These are phyloP conservation scores for Hansenula anomala DNA, from an alignment of 1,139 yeast genomes.

Conservation along the genomic window DNA sequence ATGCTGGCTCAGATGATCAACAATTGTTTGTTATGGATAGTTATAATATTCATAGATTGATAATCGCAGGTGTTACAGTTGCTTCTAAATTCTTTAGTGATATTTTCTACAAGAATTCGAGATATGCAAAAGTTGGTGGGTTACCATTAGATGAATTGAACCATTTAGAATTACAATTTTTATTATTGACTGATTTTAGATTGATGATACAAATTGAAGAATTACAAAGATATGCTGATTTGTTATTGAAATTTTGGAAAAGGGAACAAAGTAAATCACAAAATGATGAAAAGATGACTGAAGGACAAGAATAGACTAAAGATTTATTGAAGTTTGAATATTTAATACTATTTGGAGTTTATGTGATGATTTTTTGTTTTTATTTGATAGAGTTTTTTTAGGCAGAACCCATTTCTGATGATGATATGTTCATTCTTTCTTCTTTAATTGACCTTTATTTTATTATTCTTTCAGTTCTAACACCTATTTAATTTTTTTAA, in stretches of 20 bases:
- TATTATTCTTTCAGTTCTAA: no score
- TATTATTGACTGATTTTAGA: constrained; percentile 78
- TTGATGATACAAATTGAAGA: constrained; percentile 88
- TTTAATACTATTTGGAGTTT: no score
- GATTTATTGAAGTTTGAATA: no score
- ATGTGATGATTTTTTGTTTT: no score
- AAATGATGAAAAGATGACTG: no score
- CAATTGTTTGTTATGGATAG: constrained; percentile 93
- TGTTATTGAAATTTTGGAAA: constrained; percentile 80
- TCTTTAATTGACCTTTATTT: no score
- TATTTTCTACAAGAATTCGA: constrained; percentile 89
- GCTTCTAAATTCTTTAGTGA: constrained; percentile 94
- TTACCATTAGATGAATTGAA: constrained; percentile 90
- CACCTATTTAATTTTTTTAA: background rate
- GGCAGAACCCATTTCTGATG: no score
- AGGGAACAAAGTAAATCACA: constrained; percentile 37
- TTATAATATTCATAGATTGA: constrained; percentile 87
- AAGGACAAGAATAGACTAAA: no score
- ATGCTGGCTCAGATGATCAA: constrained; percentile 19
- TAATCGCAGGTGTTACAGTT: constrained; percentile 95
- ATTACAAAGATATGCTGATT: constrained; percentile 84
- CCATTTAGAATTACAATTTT: constrained; percentile 85
- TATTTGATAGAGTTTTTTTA: no score
- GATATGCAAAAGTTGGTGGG: constrained; percentile 98
- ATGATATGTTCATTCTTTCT: background rate